Evolutionary conservation across 2,329 filamentous ascomycete genomes (phyloP), one percentile per base, ranked within the genome.

Genomic region (Sclerotiophoma versabilis): DNA sequence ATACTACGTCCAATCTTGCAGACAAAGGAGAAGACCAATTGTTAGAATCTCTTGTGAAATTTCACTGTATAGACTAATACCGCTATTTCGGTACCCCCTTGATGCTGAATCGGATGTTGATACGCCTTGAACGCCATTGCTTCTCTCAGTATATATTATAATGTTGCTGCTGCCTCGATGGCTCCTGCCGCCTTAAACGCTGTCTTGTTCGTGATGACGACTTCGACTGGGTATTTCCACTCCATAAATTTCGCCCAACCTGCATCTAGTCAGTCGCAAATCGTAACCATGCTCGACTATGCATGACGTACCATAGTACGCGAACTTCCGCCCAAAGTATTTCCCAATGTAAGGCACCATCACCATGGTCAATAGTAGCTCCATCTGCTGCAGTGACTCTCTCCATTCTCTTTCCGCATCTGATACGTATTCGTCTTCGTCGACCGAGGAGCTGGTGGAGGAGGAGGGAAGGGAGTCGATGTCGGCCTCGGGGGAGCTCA

Each of bases 351-450:
- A 97, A 2, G 95, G 95, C 44, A 99, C 89, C 65, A 98, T 77
- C 42, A 98, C 90, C 92, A 99, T 96, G 17, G 91, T 96, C 72
- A 98, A 77, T 63, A 99, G 82, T 62, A 98, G 82, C 79, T 99
- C 92, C 56, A 99, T 79, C 78, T 99, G 95, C 76, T 97, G 91
- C 59, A 99, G 79, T 68, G 91, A 96, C 69, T 93, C 91, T 68
- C 93, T 89, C 95, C 95, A 99, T 78, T 99, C 93, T 57, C 85
- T 85, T 76, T 99, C 93, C 9, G 95, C 95, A 72, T 98, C 93
- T 32, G 90, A 92, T 56, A 89, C 81, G 29, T 74, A 73, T 56
- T 82, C 81, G 43, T 89, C 85, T 29, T 88, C 86, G 47, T 79
- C 79, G 56, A 77, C 74, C 3, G 79, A 79, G 25, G 79, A 82